Percentiles rank a stretch among this genome's conserved stretches.
Conservation (phyloP, 345 rosid genomes). For the Psidium guajava region DNA sequence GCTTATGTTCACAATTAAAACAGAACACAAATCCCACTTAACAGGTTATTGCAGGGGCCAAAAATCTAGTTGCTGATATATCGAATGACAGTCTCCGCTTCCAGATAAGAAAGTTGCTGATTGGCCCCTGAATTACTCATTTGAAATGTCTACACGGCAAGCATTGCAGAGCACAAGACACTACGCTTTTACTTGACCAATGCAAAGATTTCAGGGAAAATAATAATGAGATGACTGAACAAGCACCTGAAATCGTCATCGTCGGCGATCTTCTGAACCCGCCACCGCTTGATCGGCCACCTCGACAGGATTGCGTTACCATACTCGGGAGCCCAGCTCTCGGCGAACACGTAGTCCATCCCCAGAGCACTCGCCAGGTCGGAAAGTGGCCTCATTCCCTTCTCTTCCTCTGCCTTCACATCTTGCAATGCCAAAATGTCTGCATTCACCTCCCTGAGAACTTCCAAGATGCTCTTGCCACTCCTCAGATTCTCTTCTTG, state of each 20-base stretch:
- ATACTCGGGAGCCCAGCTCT: constrained; percentile 92
- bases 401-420: constrained; percentile 86
- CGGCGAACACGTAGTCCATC: constrained; percentile 82
- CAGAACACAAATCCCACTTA: neutral
- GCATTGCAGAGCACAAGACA: neutral
- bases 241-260: constrained; percentile 78
- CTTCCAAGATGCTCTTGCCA: constrained; percentile 66
- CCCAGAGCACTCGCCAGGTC: constrained; percentile 71
- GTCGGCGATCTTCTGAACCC: constrained; percentile 64
- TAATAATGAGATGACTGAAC: neutral
- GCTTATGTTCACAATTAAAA: neutral
- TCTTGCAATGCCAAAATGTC: constrained; percentile 81
- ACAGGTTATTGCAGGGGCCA: neutral
- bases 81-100: neutral
- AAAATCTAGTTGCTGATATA: neutral
- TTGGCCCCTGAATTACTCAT: neutral
- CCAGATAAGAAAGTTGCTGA: neutral
- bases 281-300: constrained; percentile 82
- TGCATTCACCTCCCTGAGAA: constrained; percentile 71
- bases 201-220: neutral
- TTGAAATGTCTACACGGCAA: neutral
- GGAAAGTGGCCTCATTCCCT: constrained; percentile 74
- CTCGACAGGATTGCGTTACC: constrained; percentile 81
- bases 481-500: constrained; percentile 35
- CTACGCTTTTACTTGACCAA: neutral